Percentiles rank a stretch among this genome's conserved stretches.
Evolutionary conservation across 257 asterid genomes (phyloP).

Genomic region (Nicotiana noctiflora): DNA sequence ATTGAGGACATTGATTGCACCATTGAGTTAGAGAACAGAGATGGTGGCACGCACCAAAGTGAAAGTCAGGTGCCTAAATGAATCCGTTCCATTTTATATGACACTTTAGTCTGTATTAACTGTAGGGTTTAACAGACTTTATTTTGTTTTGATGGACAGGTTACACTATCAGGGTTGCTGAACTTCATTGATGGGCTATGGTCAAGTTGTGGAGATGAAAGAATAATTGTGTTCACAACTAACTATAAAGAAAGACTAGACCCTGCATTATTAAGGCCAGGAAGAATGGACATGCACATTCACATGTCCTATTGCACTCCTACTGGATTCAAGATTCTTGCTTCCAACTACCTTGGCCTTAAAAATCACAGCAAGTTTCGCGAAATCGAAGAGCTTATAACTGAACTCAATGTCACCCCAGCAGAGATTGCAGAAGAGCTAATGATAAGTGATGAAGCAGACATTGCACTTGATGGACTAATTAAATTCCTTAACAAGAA

Average conservation of each 20-base stretch:
- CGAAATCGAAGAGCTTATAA: constrained; percentile 21
- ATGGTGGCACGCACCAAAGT: background rate
- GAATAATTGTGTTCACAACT: constrained; percentile 29
- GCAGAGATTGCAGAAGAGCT: constrained; percentile 26
- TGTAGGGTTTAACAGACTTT: background rate
- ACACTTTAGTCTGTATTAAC: background rate
- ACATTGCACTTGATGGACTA: constrained; percentile 12
- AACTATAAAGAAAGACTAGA: constrained; percentile 33
- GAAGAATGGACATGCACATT: constrained; percentile 34
- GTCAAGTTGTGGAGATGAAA: constrained; percentile 38
- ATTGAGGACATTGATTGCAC: constrained; percentile 30
- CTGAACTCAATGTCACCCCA: constrained; percentile 20
- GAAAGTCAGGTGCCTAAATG: constrained; percentile 12
- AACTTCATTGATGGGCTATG: constrained; percentile 38
- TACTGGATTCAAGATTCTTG: constrained; percentile 23
- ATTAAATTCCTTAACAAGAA: constrained; percentile 9
- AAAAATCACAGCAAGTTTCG: constrained; percentile 3
- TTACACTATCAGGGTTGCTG: constrained; percentile 26
- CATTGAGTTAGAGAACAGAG: constrained; percentile 16
- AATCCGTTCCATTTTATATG: background rate
- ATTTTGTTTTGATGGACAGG: background rate
- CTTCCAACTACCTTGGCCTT: constrained; percentile 28
- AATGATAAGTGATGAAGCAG: constrained; percentile 16
- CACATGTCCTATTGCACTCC: constrained; percentile 33
- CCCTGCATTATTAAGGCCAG: constrained; percentile 35